Conservation (phyloP, 78 protist species). For the Dictyostelium purpureum region DNA sequence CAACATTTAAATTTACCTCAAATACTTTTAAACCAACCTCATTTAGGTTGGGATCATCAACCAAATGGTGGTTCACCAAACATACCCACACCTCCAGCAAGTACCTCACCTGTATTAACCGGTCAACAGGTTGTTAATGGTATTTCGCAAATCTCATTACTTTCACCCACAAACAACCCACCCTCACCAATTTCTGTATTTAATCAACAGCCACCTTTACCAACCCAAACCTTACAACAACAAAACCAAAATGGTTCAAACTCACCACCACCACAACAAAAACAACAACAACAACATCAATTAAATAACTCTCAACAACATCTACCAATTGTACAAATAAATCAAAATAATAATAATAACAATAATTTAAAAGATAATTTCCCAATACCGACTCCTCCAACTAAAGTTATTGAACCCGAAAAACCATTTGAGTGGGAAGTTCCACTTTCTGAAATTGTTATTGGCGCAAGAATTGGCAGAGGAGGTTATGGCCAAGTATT, state of each 20-base stretch:
- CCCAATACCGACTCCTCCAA: background rate
- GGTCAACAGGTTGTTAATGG: constrained; percentile 9
- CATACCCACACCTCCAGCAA: constrained; percentile 1
- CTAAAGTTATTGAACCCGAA: background rate
- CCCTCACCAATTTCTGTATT: constrained; percentile 27
- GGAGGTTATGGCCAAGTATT: constrained; percentile 79
- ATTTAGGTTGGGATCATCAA: constrained; percentile 25
- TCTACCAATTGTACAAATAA: background rate
- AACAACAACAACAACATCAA: background rate
- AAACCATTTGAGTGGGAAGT: constrained; percentile 77
- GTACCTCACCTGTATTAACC: constrained; percentile 1
- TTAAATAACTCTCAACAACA: background rate
- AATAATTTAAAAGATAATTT: background rate
- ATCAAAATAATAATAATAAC: background rate
- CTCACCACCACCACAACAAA: constrained; percentile 5
- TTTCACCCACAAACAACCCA: constrained; percentile 31
- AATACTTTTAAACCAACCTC: constrained; percentile 26
- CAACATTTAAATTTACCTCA: constrained; percentile 13
- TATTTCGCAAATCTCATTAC: constrained; percentile 32
- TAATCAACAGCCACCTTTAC: background rate
- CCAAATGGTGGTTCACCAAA: background rate
- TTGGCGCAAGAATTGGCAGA: constrained; percentile 52
- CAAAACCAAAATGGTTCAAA: no score
- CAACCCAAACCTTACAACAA: background rate
- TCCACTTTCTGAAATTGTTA: constrained; percentile 41